A percentile compares a stretch with the other conserved stretches of the same genome.
phyloP scores from a whole-genome alignment of 1,284 basidiomycete species.

The Papiliotrema terrestris region DNA sequence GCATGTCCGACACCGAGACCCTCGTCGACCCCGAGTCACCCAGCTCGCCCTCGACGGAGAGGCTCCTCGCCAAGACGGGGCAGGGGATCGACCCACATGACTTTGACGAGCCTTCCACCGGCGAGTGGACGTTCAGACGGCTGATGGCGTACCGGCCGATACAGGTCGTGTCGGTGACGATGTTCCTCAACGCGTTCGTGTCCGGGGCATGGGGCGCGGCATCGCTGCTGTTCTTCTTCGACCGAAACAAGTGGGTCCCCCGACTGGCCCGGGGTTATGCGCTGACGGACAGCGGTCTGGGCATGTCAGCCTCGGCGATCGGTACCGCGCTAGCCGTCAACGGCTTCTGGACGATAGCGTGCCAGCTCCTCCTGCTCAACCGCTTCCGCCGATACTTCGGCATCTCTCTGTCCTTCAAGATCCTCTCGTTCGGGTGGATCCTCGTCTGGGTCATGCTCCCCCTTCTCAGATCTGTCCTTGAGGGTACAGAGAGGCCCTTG shows the following conservation, averaged over 20 bases:
- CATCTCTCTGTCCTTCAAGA: constrained; percentile 33
- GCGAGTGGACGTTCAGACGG: constrained; percentile 37
- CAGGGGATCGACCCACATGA: background rate
- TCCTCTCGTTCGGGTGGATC: constrained; percentile 38
- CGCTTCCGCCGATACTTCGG: constrained; percentile 36
- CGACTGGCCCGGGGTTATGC: background rate
- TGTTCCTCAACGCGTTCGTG: constrained; percentile 43
- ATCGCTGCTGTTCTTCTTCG: constrained; percentile 43
- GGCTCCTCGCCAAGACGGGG: constrained; percentile 13
- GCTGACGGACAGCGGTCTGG: constrained; percentile 31
- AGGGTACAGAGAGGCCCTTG: constrained; percentile 25
- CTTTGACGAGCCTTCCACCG: background rate
- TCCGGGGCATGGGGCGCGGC: constrained; percentile 41
- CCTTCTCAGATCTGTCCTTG: constrained; percentile 28
- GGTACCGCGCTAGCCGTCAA: constrained; percentile 43
- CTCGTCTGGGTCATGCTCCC: constrained; percentile 39
- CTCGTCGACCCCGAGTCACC: constrained; percentile 14
- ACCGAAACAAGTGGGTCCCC: constrained; percentile 33
- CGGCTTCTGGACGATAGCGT: constrained; percentile 41
- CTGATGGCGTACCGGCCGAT: constrained; percentile 33
- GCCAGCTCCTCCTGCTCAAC: constrained; percentile 41
- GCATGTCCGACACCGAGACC: constrained; percentile 18
- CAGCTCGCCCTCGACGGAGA: constrained; percentile 6
- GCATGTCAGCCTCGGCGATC: constrained; percentile 41
- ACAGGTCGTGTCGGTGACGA: constrained; percentile 29